These are phyloP conservation scores for Termitomyces titanicus DNA, from an alignment of 768 basidiomycete species.

Conservation along the genomic window DNA sequence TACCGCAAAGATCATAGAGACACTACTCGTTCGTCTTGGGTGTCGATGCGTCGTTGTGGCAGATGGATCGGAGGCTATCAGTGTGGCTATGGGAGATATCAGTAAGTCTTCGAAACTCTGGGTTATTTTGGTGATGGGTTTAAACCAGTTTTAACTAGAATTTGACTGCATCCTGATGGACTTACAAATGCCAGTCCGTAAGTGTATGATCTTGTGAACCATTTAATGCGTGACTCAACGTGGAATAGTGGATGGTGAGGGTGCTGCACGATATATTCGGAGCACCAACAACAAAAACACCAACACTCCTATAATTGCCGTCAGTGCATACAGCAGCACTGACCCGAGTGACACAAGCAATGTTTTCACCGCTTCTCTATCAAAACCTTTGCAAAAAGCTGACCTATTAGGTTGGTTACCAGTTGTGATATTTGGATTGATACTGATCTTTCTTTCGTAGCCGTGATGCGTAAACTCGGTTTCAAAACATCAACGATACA, in stretches of 20 bases:
- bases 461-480: conserved; percentile 80
- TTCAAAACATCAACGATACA: conserved; percentile 83
- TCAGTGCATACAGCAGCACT: conserved; percentile 80
- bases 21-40: conserved; percentile 87
- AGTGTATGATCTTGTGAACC: conserved; percentile 28
- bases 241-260: conserved; percentile 79
- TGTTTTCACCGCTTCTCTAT: conserved; percentile 75
- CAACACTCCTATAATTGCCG: conserved; percentile 87
- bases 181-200: conserved; percentile 89
- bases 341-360: conserved; percentile 63
- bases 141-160: conserved; percentile 48
- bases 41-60: conserved; percentile 95
- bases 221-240: neutral
- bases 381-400: conserved; percentile 87
- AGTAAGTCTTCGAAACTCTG: conserved; percentile 51
- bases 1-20: conserved; percentile 96
- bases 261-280: conserved; percentile 95
- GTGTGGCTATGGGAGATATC: conserved; percentile 96
- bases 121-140: conserved; percentile 2
- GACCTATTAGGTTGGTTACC: conserved; percentile 57
- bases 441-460: conserved; percentile 18
- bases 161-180: conserved; percentile 97
- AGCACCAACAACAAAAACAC: conserved; percentile 95
- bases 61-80: conserved; percentile 95
- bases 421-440: neutral